Percentiles rank a stretch among this genome's conserved stretches.
These are phyloP conservation scores for Carex littledalei DNA, from an alignment of 176 grass and related monocot genomes.

Conservation along the genomic window DNA sequence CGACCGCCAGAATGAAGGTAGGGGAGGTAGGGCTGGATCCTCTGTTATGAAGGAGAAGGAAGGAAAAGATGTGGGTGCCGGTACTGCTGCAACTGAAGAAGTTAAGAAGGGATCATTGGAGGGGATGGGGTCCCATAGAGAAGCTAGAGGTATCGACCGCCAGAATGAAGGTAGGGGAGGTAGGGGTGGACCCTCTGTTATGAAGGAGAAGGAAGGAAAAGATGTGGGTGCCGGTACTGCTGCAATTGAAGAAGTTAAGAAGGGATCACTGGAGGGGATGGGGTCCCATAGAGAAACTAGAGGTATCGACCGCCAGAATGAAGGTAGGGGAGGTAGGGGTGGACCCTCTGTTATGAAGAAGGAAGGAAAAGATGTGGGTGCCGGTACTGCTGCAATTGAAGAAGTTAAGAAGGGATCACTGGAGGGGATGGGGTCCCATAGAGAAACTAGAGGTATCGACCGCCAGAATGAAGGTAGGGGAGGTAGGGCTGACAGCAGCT, in stretches of 20 bases:
- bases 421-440: neutral
- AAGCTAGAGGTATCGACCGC: neutral
- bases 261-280: neutral
- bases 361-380: no score
- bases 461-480: no score
- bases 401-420: neutral
- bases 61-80: no score
- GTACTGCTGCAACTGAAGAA: no score
- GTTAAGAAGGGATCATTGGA: conserved; percentile 3
- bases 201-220: neutral
- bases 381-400: no score
- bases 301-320: no score
- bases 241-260: neutral
- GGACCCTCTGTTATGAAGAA: no score
- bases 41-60: no score
- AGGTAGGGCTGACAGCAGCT: no score
- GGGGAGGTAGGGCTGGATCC: no score
- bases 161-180: neutral
- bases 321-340: no score
- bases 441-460: neutral
- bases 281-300: neutral
- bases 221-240: neutral
- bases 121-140: neutral
- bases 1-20: no score
- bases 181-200: neutral